A percentile compares a stretch with the other conserved stretches of the same genome.
phyloP scores from a whole-genome alignment of 2,329 filamentous ascomycete species.

The Verticillium albo-atrum region DNA sequence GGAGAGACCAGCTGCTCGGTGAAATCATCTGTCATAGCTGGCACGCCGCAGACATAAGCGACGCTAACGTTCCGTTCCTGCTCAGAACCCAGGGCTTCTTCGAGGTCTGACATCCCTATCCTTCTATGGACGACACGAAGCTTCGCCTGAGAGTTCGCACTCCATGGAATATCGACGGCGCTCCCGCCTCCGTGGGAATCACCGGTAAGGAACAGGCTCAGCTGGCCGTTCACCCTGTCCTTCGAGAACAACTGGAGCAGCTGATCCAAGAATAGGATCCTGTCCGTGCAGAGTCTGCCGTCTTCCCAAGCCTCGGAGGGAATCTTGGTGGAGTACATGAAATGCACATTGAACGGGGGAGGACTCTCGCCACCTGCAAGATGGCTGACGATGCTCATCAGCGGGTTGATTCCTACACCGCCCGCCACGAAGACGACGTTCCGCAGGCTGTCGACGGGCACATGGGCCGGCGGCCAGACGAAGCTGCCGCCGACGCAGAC shows the following conservation, averaged over 20 bases:
- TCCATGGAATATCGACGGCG: neutral
- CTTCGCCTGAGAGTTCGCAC: neutral
- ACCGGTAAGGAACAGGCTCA: constrained; percentile 44
- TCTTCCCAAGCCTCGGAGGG: constrained; percentile 16
- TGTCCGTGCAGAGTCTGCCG: constrained; percentile 9
- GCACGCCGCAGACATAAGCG: constrained; percentile 66
- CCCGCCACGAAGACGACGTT: constrained; percentile 73
- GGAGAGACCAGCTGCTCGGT: constrained; percentile 39
- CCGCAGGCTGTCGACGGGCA: constrained; percentile 39
- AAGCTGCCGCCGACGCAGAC: constrained; percentile 80
- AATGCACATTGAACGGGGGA: constrained; percentile 38
- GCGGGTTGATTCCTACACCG: constrained; percentile 77
- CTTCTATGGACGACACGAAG: constrained; percentile 14
- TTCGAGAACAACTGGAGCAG: constrained; percentile 35
- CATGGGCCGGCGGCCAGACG: constrained; percentile 62
- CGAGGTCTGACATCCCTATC: constrained; percentile 37
- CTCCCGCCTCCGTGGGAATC: neutral
- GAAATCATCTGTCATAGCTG: constrained; percentile 64
- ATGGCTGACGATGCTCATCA: constrained; percentile 68
- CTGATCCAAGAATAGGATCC: constrained; percentile 48
- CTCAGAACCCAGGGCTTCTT: constrained; percentile 28
- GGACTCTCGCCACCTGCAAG: constrained; percentile 31
- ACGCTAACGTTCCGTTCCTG: constrained; percentile 31
- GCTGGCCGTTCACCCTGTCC: constrained; percentile 30
- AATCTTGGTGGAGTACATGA: constrained; percentile 58